Evolutionary conservation across 169 alveolate genomes (phyloP).

Genomic region (Perkinsus chesapeaki): DNA sequence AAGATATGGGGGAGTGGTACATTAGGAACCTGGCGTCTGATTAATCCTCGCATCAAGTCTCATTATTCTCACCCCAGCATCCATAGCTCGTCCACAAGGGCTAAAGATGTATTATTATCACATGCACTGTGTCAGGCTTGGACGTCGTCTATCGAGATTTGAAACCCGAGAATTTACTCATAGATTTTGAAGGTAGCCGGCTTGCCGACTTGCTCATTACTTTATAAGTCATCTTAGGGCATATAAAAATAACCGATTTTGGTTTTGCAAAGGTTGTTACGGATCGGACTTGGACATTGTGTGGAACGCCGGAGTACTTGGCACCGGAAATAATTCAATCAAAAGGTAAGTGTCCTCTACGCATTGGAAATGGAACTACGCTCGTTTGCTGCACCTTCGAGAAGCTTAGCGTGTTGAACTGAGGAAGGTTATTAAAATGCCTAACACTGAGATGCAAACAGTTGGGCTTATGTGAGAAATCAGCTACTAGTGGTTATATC

Average conservation of each 20-base stretch:
- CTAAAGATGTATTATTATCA: background rate
- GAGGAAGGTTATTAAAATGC: no score
- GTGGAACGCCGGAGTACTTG: constrained; percentile 97
- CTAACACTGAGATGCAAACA: no score
- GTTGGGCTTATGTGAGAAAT: no score
- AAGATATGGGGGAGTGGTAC: no score
- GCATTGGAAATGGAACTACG: background rate
- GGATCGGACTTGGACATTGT: constrained; percentile 91
- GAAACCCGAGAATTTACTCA: constrained; percentile 85
- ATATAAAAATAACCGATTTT: constrained; percentile 88
- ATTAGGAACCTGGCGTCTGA: no score
- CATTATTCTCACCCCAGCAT: background rate
- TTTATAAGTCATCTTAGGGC: constrained; percentile 49
- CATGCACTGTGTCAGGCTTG: background rate
- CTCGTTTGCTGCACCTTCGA: no score
- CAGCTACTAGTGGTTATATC: no score
- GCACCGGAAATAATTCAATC: constrained; percentile 91
- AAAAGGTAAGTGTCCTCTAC: constrained; percentile 63
- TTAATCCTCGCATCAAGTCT: no score
- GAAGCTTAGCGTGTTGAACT: no score
- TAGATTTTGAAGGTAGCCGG: constrained; percentile 82
- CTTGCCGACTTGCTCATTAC: no score
- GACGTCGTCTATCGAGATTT: constrained; percentile 48
- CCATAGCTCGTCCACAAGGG: background rate
- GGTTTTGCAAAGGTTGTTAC: constrained; percentile 93